Evolutionary conservation across 2,329 filamentous ascomycete genomes (phyloP).

Genomic region (Amauroascus niger): DNA sequence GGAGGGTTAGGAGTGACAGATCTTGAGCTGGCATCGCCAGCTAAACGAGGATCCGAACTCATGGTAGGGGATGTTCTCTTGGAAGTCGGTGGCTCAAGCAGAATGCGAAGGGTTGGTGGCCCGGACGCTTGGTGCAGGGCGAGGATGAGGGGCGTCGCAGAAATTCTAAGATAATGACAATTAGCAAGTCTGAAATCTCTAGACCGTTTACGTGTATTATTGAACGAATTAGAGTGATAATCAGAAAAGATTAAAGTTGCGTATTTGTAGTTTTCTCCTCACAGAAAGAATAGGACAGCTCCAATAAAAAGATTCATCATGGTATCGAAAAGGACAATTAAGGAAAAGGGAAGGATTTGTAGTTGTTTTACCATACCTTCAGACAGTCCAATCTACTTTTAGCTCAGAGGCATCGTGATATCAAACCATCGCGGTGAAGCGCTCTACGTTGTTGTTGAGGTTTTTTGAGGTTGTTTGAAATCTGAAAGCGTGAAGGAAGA

Average conservation of each 20-base stretch:
- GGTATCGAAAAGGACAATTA: not conserved
- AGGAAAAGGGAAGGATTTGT: not conserved
- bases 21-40: slow-evolving; percentile 2
- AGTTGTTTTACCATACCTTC: slow-evolving; percentile 7
- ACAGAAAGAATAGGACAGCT: slow-evolving; percentile 25
- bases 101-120: not conserved
- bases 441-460: not conserved
- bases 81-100: not conserved
- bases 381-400: not conserved
- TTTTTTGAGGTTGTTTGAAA: not conserved
- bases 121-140: not conserved
- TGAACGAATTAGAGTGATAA: not conserved
- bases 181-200: slow-evolving; percentile 3
- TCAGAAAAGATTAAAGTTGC: slow-evolving; percentile 21
- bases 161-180: slow-evolving; percentile 1
- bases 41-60: slow-evolving; percentile 9
- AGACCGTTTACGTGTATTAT: not conserved
- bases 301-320: slow-evolving; percentile 28
- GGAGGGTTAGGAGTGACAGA: slow-evolving; percentile 1
- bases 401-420: not conserved
- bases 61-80: not conserved
- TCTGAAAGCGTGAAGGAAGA: too few relatives aligned
- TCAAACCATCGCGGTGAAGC: not conserved
- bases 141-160: not conserved
- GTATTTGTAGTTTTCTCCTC: slow-evolving; percentile 21